Evolutionary conservation across 495 filamentous ascomycete species (phyloP).

Genomic region (Penicillium herquei): DNA sequence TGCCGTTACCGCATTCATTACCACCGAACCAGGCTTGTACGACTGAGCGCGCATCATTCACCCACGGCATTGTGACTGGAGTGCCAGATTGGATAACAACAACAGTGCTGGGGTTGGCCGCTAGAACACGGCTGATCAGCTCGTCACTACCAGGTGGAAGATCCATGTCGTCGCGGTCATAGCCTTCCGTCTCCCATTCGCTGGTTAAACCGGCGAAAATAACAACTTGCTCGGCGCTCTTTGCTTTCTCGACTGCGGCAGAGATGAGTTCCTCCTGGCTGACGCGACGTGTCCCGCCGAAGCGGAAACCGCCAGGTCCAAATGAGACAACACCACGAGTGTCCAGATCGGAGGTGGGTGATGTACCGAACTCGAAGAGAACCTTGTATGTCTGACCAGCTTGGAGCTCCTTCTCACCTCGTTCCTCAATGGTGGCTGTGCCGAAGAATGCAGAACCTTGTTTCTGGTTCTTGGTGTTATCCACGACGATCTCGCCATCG

Average conservation of each 20-base stretch:
- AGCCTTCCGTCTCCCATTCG: slow-evolving; percentile 89
- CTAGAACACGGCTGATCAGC: slow-evolving; percentile 65
- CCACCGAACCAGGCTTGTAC: slow-evolving; percentile 73
- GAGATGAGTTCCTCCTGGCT: slow-evolving; percentile 63
- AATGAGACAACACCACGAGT: slow-evolving; percentile 51
- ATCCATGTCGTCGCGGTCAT: slow-evolving; percentile 81
- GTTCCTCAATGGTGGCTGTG: slow-evolving; percentile 60
- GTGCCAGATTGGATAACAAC: slow-evolving; percentile 84
- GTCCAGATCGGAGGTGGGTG: slow-evolving; percentile 59
- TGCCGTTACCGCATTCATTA: slow-evolving; percentile 64
- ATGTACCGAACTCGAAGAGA: slow-evolving; percentile 62
- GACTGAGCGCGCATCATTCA: slow-evolving; percentile 62
- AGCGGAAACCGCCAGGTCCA: slow-evolving; percentile 72
- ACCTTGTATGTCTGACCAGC: slow-evolving; percentile 61
- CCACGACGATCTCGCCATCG: slow-evolving; percentile 67
- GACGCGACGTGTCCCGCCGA: slow-evolving; percentile 70
- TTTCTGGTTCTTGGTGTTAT: slow-evolving; percentile 62
- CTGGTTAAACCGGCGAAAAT: slow-evolving; percentile 76
- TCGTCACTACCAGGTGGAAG: slow-evolving; percentile 76
- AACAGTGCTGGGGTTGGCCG: slow-evolving; percentile 69
- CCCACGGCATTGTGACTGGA: slow-evolving; percentile 85
- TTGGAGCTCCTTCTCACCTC: slow-evolving; percentile 51
- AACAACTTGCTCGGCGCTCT: slow-evolving; percentile 68
- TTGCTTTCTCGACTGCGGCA: slow-evolving; percentile 61
- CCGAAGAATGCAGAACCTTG: slow-evolving; percentile 63